Evolutionary conservation across 352 stramenopile genomes (phyloP), one percentile per base, ranked within the genome.

Genomic region (Salisapilia sapeloensis): DNA sequence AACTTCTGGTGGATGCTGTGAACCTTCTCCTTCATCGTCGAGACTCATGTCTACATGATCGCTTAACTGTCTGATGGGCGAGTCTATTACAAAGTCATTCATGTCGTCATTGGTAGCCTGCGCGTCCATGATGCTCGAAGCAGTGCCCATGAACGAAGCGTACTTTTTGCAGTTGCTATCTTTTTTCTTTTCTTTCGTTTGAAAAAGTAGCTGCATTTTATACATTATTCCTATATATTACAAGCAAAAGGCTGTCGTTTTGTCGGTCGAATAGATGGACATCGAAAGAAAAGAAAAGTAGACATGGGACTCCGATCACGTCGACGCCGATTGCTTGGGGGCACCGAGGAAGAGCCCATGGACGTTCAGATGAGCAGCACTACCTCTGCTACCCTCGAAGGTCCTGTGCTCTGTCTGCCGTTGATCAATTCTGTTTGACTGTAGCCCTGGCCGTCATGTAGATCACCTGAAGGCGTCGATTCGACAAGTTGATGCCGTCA

Each of bases 271-370:
- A n/a, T n/a, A n/a, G n/a, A n/a, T n/a, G n/a, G n/a, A n/a, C n/a
- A n/a, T n/a, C n/a, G n/a, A n/a, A n/a, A n/a, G 19, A 12, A 41
- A 25, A 5, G n/a, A 27, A 3, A 9, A 34, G 15, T 20, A 18
- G 33, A 2, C 37, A 75, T 76, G 61, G 57, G 57, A 6, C 50
- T 76, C 1, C 54, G 61, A 1, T 72, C 57, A 29, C 47, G 60
- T 19, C 52, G 71, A 33, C 57, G 60, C 24, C 57, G 55, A 19
- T 41, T 56, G 14, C 47, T 45, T 9, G 51, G 61, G 42, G 44
- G 66, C 16, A 35, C 47, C 0, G 29, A 42, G 19, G 48, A 58
- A 19, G 50, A 53, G 4, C 44, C 47, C 14, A 70, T 61, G 38
- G 57, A 70, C 35, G 30, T 50, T 15, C 54, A 77, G 40, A 46